Evolutionary conservation across 2,329 filamentous ascomycete species (phyloP).

Genomic region (Nannizzia gypsea): DNA sequence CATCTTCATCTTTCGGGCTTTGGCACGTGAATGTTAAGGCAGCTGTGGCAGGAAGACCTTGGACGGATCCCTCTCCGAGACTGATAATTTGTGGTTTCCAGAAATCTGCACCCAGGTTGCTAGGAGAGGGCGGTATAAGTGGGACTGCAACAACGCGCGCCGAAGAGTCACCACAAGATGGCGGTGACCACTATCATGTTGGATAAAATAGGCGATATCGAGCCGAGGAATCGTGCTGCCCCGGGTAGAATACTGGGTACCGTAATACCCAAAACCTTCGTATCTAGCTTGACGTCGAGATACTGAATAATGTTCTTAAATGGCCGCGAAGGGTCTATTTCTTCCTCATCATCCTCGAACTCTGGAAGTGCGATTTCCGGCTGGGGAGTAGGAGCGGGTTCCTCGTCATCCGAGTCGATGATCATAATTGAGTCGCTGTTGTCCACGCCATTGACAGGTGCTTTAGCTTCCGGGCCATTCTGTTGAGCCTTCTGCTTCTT

Average conservation of each 20-base stretch:
- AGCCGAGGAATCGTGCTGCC: slow-evolving; percentile 28
- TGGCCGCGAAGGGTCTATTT: slow-evolving; percentile 45
- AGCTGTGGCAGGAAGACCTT: slow-evolving; percentile 40
- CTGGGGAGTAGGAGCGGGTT: slow-evolving; percentile 29
- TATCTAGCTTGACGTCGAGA: slow-evolving; percentile 44
- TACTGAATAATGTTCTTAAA: slow-evolving; percentile 44
- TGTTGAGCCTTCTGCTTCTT: slow-evolving; percentile 22
- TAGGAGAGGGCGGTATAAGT: slow-evolving; percentile 40
- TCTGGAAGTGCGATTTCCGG: slow-evolving; percentile 21
- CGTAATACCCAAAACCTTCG: slow-evolving; percentile 43
- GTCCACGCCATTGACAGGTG: slow-evolving; percentile 31
- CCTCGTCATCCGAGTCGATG: slow-evolving; percentile 46
- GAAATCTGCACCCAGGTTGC: slow-evolving; percentile 24
- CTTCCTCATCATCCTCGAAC: slow-evolving; percentile 47
- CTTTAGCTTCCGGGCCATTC: slow-evolving; percentile 16
- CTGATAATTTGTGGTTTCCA: slow-evolving; percentile 39
- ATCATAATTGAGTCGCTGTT: slow-evolving; percentile 41
- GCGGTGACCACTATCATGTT: slow-evolving; percentile 43
- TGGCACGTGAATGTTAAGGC: slow-evolving; percentile 44
- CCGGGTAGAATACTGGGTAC: slow-evolving; percentile 36
- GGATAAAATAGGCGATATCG: slow-evolving; percentile 38
- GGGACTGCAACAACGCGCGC: slow-evolving; percentile 45
- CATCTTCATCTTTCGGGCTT: slow-evolving; percentile 20
- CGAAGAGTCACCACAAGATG: slow-evolving; percentile 46
- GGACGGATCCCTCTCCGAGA: slow-evolving; percentile 36